Evolutionary conservation across 2,329 filamentous ascomycete species (phyloP).

Genomic region (Dactylonectria estremocensis): DNA sequence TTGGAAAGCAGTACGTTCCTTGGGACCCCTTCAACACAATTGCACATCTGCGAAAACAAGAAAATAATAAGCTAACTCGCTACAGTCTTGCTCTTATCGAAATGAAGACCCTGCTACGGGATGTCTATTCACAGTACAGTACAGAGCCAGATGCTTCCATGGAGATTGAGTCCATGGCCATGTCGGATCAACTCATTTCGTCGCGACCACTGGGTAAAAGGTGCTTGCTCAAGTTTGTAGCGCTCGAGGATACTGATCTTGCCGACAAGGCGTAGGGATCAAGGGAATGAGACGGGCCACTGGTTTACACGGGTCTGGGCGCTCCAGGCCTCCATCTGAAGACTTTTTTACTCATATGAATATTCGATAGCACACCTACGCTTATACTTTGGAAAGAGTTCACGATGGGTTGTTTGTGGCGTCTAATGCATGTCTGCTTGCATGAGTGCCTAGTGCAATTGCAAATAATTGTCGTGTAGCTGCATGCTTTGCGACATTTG

Average conservation of each 20-base stretch:
- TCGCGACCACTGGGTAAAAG: conserved; percentile 72
- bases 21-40: conserved; percentile 29
- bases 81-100: conserved; percentile 72
- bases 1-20: conserved; percentile 75
- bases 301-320: too few relatives aligned
- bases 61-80: conserved; percentile 29
- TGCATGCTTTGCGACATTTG: too few relatives aligned
- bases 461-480: too few relatives aligned
- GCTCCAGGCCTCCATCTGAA: too few relatives aligned
- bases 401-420: too few relatives aligned
- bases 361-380: too few relatives aligned
- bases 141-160: conserved; percentile 70
- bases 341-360: too few relatives aligned
- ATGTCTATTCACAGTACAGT: conserved; percentile 72
- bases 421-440: too few relatives aligned
- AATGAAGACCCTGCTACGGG: conserved; percentile 77
- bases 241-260: conserved; percentile 41
- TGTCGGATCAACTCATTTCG: conserved; percentile 79
- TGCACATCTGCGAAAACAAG: neutral
- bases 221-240: conserved; percentile 69
- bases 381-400: too few relatives aligned
- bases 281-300: neutral
- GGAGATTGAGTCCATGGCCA: conserved; percentile 71
- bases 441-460: too few relatives aligned
- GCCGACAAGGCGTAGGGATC: neutral